A percentile compares a stretch with the other conserved stretches of the same genome.
Conservation (phyloP, 495 filamentous ascomycete species). For the Margaritispora aquatica region DNA sequence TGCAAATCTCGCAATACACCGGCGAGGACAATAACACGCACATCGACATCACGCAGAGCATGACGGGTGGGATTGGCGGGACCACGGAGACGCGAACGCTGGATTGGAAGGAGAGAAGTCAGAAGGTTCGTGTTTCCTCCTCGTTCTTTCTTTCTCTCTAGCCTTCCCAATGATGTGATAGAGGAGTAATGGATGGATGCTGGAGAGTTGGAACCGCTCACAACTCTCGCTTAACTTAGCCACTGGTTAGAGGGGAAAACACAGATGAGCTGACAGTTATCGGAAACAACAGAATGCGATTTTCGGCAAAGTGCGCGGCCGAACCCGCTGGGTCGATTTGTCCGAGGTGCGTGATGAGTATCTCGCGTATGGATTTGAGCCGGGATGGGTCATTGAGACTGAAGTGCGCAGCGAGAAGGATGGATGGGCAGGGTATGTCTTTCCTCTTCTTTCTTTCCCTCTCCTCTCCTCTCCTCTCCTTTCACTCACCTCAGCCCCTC, state of each 20-base stretch:
- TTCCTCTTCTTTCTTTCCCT: not conserved
- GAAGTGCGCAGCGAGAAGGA: constrained; percentile 2
- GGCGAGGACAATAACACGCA: constrained; percentile 1
- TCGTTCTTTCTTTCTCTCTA: not conserved
- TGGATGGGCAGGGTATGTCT: not conserved
- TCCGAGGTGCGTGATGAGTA: not conserved
- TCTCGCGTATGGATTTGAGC: not conserved
- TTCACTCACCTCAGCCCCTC: too few species aligned
- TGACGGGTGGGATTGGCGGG: not conserved
- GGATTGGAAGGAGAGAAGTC: not conserved
- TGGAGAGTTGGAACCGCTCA: too few species aligned
- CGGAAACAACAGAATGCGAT: not conserved
- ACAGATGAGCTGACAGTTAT: not conserved
- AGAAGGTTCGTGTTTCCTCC: not conserved
- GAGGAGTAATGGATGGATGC: too few species aligned
- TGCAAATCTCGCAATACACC: not conserved
- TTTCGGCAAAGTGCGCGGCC: not conserved
- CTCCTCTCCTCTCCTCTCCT: not conserved
- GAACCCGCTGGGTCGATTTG: not conserved
- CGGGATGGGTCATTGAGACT: constrained; percentile 3
- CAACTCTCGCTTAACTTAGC: too few species aligned
- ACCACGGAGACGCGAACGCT: not conserved
- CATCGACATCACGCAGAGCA: constrained; percentile 2
- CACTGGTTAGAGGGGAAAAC: too few species aligned
- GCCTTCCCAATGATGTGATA: too few species aligned